A percentile compares a stretch with the other conserved stretches of the same genome.
Evolutionary conservation across 2,329 filamentous ascomycete species (phyloP).

Genomic region (Fusarium sp.): DNA sequence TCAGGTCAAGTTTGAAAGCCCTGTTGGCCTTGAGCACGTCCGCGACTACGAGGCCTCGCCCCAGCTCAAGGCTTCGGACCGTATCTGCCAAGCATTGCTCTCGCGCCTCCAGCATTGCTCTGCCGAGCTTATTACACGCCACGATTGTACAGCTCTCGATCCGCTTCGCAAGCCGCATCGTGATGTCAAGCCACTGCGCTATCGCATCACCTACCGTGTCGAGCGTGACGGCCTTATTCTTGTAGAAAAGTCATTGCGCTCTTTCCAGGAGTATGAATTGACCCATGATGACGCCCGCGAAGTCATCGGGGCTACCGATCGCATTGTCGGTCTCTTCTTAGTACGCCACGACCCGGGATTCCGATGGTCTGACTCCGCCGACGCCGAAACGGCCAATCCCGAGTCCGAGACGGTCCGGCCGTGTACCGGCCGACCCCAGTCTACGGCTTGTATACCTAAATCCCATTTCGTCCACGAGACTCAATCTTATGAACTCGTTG

Average conservation of each 20-base stretch:
- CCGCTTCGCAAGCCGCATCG: constrained; percentile 53
- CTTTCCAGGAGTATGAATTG: constrained; percentile 65
- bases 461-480: constrained; percentile 62
- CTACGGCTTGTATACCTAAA: constrained; percentile 60
- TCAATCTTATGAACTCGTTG: constrained; percentile 51
- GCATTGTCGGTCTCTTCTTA: constrained; percentile 67
- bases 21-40: constrained; percentile 60
- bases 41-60: constrained; percentile 65
- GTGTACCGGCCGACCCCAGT: constrained; percentile 59
- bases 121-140: constrained; percentile 68
- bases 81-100: constrained; percentile 65
- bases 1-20: constrained; percentile 63
- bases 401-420: constrained; percentile 59
- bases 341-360: constrained; percentile 66
- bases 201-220: constrained; percentile 65
- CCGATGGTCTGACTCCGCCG: constrained; percentile 61
- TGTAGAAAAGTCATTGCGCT: constrained; percentile 63
- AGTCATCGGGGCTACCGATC: constrained; percentile 64
- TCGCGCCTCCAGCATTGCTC: constrained; percentile 67
- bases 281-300: constrained; percentile 63
- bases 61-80: constrained; percentile 60
- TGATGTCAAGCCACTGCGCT: constrained; percentile 63
- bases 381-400: constrained; percentile 57
- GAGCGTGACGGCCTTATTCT: constrained; percentile 59
- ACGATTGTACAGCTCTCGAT: constrained; percentile 64